Conservation (phyloP, 106 monocot species). For the Dendrobium nobile region DNA sequence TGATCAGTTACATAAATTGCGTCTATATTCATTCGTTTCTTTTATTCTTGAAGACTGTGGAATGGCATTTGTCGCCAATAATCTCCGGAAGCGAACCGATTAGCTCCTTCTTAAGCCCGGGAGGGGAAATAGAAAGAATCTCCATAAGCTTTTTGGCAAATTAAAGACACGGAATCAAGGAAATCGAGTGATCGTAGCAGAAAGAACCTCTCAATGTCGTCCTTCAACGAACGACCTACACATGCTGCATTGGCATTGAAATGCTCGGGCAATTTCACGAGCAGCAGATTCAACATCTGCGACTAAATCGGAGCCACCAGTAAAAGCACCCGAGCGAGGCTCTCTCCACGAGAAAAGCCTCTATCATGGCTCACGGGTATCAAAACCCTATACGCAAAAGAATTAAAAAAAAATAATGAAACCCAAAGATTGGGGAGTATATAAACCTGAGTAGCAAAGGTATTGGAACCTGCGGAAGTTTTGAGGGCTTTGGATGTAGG, state of each 20-base stretch:
- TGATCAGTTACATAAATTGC: too few species aligned
- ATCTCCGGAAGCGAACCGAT: constrained; percentile 88
- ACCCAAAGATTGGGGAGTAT: not conserved
- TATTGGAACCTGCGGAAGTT: constrained; percentile 42
- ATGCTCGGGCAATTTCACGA: constrained; percentile 86
- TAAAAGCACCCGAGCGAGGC: constrained; percentile 58
- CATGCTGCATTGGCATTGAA: constrained; percentile 29
- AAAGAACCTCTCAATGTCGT: constrained; percentile 65
- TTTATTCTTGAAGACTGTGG: constrained; percentile 17
- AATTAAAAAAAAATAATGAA: not conserved
- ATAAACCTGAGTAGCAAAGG: not conserved
- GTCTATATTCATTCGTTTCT: too few species aligned
- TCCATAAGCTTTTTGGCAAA: constrained; percentile 73
- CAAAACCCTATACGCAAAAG: constrained; percentile 15
- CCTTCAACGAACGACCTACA: constrained; percentile 26
- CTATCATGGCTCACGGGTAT: constrained; percentile 27
- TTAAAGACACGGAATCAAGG: constrained; percentile 38
- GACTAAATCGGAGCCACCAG: constrained; percentile 61
- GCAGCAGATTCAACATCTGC: constrained; percentile 54
- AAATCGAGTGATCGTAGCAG: constrained; percentile 88
- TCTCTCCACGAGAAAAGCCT: constrained; percentile 17
- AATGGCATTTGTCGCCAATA: constrained; percentile 43
- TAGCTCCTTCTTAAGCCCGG: constrained; percentile 77
- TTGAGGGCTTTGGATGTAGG: constrained; percentile 37
- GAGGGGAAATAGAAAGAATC: constrained; percentile 63